Conservation (phyloP, 768 basidiomycete genomes). For the Lactarius deliciosus region DNA sequence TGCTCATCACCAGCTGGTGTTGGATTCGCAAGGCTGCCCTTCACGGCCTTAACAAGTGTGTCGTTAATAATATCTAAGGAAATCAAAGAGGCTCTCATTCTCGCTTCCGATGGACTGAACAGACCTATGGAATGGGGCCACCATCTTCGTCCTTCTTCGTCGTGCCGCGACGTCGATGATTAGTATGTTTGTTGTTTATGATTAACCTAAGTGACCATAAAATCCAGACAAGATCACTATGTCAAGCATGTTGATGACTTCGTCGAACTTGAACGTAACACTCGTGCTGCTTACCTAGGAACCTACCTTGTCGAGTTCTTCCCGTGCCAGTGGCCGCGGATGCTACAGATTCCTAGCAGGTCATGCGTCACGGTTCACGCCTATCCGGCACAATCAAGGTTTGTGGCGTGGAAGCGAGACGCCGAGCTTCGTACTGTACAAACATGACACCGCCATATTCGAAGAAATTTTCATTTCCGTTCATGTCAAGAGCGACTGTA, state of each 20-base stretch:
- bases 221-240: not conserved
- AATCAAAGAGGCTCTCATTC: not conserved
- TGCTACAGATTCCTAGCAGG: conserved; percentile 18
- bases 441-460: conserved; percentile 9
- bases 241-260: conserved; percentile 3
- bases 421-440: conserved; percentile 6
- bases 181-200: conserved; percentile 8
- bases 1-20: conserved; percentile 5
- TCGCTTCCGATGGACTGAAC: not conserved
- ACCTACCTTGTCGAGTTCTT: conserved; percentile 19
- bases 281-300: conserved; percentile 7
- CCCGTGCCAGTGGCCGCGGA: too few relatives aligned
- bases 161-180: conserved; percentile 8
- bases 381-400: not conserved
- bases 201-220: not conserved
- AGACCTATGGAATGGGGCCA: not conserved
- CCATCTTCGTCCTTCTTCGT: not conserved
- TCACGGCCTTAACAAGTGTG: not conserved
- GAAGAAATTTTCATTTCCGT: conserved; percentile 6
- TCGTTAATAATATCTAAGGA: not conserved
- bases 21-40: conserved; percentile 4
- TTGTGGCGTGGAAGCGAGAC: conserved; percentile 21
- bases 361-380: not conserved
- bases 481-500: not conserved
- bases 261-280: not conserved